Evolutionary conservation across 129 eudicot genomes (phyloP).

Genomic region (Solidago caesia): DNA sequence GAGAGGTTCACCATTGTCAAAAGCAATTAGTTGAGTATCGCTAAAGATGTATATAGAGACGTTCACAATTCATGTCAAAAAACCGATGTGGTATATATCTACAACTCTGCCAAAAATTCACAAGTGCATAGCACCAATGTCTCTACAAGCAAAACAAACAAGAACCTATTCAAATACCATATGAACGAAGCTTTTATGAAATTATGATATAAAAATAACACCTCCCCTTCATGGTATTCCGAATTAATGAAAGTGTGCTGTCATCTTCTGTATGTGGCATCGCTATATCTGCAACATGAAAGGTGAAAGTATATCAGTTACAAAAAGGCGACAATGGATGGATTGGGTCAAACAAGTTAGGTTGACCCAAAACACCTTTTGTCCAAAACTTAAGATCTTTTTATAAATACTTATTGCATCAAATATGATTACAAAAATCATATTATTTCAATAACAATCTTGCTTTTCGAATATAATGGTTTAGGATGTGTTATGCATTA

Average conservation of each 20-base stretch:
- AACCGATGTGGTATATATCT: neutral
- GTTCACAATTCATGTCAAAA: neutral
- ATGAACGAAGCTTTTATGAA: slow-evolving; percentile 5
- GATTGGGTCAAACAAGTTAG: neutral
- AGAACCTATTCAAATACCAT: neutral
- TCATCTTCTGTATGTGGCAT: neutral
- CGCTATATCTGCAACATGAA: neutral
- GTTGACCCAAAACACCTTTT: neutral
- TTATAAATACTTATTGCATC: no score
- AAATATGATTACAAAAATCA: neutral
- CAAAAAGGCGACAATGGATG: neutral
- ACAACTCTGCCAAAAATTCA: neutral
- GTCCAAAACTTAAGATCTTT: neutral
- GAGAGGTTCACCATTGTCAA: neutral
- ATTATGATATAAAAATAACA: neutral
- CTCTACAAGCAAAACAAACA: slow-evolving; percentile 16
- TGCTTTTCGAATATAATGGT: no score
- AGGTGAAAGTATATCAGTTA: neutral
- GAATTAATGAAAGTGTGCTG: neutral
- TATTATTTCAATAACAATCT: neutral
- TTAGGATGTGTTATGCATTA: no score
- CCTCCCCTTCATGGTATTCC: neutral
- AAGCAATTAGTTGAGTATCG: neutral
- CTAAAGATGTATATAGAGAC: neutral
- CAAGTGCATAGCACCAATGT: neutral